phyloP scores from a whole-genome alignment of 345 rosid species.

The sweet orange (Citrus sinensis) region DVS_A1.0 CM039161.1:21012001-21012500 shows the following conservation, averaged over 20 bases:
- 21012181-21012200: too few relatives aligned
- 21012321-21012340: background rate
- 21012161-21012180: too few relatives aligned
- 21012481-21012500: background rate
- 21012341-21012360: background rate
- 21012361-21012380: background rate
- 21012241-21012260: background rate
- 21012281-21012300: background rate
- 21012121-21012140: too few relatives aligned
- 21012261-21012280: background rate
- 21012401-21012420: background rate
- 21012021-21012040: background rate
- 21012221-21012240: background rate
- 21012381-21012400: background rate
- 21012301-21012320: background rate
- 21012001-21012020: background rate
- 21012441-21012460: background rate
- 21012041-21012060: background rate
- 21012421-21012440: background rate
- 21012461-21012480: background rate
- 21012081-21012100: too few relatives aligned
- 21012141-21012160: too few relatives aligned
- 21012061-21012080: background rate
- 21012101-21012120: too few relatives aligned
- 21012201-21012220: too few relatives aligned